These are phyloP conservation scores for Hortiboletus flavorubellus DNA, from an alignment of 768 basidiomycete genomes.

Conservation along the genomic window DNA sequence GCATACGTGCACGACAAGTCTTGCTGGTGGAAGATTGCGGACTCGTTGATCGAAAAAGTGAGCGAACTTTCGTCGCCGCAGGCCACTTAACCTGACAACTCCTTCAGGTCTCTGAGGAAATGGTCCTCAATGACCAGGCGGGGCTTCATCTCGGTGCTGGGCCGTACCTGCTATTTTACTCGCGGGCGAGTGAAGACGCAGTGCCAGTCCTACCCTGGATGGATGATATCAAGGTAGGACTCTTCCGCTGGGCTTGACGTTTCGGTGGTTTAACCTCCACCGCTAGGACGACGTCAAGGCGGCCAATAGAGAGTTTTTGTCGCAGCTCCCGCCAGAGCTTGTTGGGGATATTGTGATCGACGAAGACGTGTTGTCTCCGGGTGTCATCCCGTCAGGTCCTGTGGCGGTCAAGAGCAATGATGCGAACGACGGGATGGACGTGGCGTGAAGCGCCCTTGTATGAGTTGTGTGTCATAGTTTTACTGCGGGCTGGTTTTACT, in stretches of 20 bases:
- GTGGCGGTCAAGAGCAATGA: neutral
- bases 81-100: neutral
- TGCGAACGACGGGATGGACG: conserved; percentile 14
- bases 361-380: neutral
- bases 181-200: conserved; percentile 28
- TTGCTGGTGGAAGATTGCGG: conserved; percentile 80
- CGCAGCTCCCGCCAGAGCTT: conserved; percentile 30
- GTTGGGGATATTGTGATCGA: conserved; percentile 25
- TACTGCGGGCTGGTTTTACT: no score
- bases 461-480: neutral
- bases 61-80: neutral
- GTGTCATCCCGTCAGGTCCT: neutral
- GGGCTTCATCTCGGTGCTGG: conserved; percentile 76
- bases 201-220: conserved; percentile 24
- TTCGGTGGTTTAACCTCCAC: neutral
- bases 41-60: conserved; percentile 66
- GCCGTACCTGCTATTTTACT: conserved; percentile 76
- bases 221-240: conserved; percentile 27
- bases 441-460: conserved; percentile 6
- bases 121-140: conserved; percentile 61
- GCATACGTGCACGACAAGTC: conserved; percentile 66
- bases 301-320: conserved; percentile 37
- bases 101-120: conserved; percentile 63
- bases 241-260: neutral
- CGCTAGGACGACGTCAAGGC: conserved; percentile 33